Conservation (phyloP, 1,284 basidiomycete species). For the Meira nashicola region DNA sequence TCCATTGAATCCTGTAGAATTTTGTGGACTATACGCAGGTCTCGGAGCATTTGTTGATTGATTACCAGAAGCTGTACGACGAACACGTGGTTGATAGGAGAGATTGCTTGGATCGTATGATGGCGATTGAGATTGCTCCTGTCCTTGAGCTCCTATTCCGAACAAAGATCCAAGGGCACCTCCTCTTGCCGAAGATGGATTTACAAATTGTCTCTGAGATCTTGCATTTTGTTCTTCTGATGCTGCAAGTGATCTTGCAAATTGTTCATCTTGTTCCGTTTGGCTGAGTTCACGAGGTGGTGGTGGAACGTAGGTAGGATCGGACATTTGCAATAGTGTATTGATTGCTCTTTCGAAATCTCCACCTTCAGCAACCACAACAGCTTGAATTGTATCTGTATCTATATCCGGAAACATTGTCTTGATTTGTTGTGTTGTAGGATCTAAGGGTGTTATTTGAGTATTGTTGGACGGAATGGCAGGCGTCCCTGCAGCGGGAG, state of each 20-base stretch:
- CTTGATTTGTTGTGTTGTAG: constrained; percentile 30
- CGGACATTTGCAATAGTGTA: constrained; percentile 39
- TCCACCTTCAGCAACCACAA: constrained; percentile 31
- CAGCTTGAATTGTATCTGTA: constrained; percentile 33
- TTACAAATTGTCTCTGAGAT: constrained; percentile 24
- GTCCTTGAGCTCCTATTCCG: background rate
- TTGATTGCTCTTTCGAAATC: constrained; percentile 39
- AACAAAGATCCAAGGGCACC: background rate
- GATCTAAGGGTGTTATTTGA: constrained; percentile 5
- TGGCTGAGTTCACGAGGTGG: constrained; percentile 20
- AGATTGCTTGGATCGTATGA: constrained; percentile 36
- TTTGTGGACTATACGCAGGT: background rate
- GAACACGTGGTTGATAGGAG: constrained; percentile 36
- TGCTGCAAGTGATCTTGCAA: constrained; percentile 32
- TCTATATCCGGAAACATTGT: constrained; percentile 42
- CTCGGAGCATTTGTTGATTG: constrained; percentile 11
- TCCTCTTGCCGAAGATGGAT: background rate
- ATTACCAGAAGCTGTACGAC: constrained; percentile 15
- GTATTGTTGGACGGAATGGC: background rate
- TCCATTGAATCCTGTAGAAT: constrained; percentile 10
- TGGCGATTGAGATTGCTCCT: constrained; percentile 8
- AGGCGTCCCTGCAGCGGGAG: background rate
- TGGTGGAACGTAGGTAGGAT: constrained; percentile 27
- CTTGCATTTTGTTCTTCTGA: constrained; percentile 27
- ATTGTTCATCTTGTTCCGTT: constrained; percentile 33